These are phyloP conservation scores for Yamadazyma jaroonii DNA, from an alignment of 1,139 yeast species.

Conservation along the genomic window DNA sequence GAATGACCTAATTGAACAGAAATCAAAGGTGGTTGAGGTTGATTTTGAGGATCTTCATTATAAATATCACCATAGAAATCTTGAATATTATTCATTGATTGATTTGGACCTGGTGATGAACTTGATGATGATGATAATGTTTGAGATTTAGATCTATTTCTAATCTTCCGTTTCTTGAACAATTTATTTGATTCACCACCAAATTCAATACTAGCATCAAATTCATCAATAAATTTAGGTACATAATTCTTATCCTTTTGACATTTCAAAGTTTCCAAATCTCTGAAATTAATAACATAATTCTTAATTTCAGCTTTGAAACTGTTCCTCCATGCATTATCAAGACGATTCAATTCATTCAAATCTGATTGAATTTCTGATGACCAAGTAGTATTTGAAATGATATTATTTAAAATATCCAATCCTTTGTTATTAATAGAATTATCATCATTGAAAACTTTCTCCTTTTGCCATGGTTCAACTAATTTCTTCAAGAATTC, in stretches of 20 bases:
- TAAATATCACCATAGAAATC: constrained; percentile 13
- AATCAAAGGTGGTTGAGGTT: constrained; percentile 1
- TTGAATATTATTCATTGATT: constrained; percentile 4
- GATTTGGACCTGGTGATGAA: constrained; percentile 3
- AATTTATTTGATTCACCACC: constrained; percentile 36
- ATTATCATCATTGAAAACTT: constrained; percentile 30
- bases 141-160: constrained; percentile 13
- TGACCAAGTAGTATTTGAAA: constrained; percentile 25
- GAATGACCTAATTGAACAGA: constrained; percentile 7
- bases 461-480: constrained; percentile 15
- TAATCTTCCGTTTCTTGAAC: constrained; percentile 6
- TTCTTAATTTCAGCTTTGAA: constrained; percentile 31
- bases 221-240: constrained; percentile 34
- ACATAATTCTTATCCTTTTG: constrained; percentile 27
- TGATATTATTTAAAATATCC: constrained; percentile 22
- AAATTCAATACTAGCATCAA: constrained; percentile 41
- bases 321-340: constrained; percentile 28
- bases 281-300: constrained; percentile 29
- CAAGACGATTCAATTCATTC: constrained; percentile 24
- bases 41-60: constrained; percentile 4
- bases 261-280: constrained; percentile 30
- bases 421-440: constrained; percentile 25
- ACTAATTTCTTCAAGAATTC: constrained; percentile 26
- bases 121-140: constrained; percentile 3
- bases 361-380: constrained; percentile 31